A percentile compares a stretch with the other conserved stretches of the same genome.
These are phyloP conservation scores for Kockovaella imperatae DNA, from an alignment of 768 basidiomycete genomes.

Conservation along the genomic window DNA sequence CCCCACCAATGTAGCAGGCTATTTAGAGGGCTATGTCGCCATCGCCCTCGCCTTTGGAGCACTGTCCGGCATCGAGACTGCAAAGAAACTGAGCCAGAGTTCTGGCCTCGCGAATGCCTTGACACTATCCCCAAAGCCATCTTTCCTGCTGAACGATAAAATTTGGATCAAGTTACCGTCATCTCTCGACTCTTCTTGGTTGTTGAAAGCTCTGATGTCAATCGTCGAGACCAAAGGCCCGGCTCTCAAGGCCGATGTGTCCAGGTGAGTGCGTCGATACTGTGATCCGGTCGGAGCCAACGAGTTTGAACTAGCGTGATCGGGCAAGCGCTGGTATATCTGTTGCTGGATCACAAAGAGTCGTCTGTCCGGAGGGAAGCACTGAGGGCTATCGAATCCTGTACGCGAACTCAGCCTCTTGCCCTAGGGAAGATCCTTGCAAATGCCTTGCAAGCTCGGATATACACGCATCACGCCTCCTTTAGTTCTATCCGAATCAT, in stretches of 20 bases:
- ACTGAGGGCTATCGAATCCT: constrained; percentile 47
- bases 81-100: constrained; percentile 28
- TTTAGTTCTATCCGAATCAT: too few species aligned
- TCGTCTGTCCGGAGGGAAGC: constrained; percentile 53
- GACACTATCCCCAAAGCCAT: constrained; percentile 58
- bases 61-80: constrained; percentile 49
- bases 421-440: constrained; percentile 53
- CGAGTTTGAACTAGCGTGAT: constrained; percentile 32
- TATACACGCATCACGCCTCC: constrained; percentile 25
- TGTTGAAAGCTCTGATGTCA: constrained; percentile 59
- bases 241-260: constrained; percentile 14
- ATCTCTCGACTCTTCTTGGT: constrained; percentile 64
- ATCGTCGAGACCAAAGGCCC: constrained; percentile 18
- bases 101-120: constrained; percentile 35
- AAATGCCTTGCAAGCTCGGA: constrained; percentile 52
- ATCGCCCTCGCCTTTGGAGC: constrained; percentile 62
- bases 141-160: constrained; percentile 81
- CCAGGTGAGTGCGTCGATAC: constrained; percentile 11
- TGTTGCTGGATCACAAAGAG: constrained; percentile 57
- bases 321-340: constrained; percentile 61
- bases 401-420: constrained; percentile 48
- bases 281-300: neutral
- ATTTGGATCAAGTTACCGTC: constrained; percentile 64
- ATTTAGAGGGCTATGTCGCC: constrained; percentile 79
- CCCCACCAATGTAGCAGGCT: constrained; percentile 55